phyloP scores from a whole-genome alignment of 129 eudicot species.

The carrot (Daucus carota) region DNA sequence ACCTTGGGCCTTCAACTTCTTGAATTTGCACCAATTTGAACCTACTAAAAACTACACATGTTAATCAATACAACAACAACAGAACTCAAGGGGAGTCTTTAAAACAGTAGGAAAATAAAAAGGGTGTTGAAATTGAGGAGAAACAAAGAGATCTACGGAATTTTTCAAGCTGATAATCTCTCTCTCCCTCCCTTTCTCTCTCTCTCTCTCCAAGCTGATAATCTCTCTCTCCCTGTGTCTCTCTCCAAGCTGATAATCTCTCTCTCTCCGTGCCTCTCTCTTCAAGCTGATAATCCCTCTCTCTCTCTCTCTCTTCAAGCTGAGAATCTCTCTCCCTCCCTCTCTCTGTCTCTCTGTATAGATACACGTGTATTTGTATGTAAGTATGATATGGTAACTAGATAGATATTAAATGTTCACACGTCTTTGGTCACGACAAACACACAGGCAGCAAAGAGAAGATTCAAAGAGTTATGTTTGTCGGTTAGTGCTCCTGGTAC shows the following conservation, averaged over 20 bases:
- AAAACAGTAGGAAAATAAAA: neutral
- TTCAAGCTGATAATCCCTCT: neutral
- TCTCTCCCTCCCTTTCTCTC: too few relatives aligned
- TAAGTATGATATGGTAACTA: neutral
- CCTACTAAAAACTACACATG: neutral
- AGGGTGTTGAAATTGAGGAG: conserved; percentile 7
- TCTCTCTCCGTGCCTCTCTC: too few relatives aligned
- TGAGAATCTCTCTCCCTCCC: neutral
- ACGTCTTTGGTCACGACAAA: neutral
- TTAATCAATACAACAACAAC: neutral
- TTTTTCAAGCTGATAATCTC: neutral
- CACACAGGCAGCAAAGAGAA: neutral
- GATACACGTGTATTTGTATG: neutral
- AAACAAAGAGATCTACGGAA: conserved; percentile 1
- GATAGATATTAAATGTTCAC: neutral
- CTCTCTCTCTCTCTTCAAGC: neutral
- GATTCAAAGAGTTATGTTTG: neutral
- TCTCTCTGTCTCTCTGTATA: neutral
- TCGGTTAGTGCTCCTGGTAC: conserved; percentile 7
- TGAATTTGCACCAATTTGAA: neutral
- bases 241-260: neutral
- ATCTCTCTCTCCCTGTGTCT: neutral
- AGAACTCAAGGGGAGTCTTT: neutral
- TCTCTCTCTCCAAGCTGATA: neutral
- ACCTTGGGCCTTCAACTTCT: neutral